Conservation (phyloP, 1,284 basidiomycete species). For the Pseudozyma hubeiensis region DNA sequence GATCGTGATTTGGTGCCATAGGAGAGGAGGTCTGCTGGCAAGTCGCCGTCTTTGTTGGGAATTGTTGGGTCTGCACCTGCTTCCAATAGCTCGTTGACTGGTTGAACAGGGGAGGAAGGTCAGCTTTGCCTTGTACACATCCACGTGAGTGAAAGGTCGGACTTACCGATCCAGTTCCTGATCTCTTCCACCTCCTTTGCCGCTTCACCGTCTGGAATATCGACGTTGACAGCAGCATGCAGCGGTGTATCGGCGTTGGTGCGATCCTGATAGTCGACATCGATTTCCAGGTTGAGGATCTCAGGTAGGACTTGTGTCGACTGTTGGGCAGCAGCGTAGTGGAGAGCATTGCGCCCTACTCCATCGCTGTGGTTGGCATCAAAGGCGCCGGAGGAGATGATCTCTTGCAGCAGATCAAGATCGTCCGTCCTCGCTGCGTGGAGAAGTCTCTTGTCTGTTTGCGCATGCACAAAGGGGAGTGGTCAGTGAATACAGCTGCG, state of each 20-base stretch:
- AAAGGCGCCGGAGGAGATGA: slow-evolving; percentile 49
- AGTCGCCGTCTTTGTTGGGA: slow-evolving; percentile 59
- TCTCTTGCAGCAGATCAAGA: slow-evolving; percentile 53
- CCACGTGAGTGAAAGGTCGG: neutral
- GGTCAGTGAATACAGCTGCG: neutral
- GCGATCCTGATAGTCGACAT: slow-evolving; percentile 83
- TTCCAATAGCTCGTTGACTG: slow-evolving; percentile 63
- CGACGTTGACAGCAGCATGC: slow-evolving; percentile 79
- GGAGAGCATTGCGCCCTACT: slow-evolving; percentile 64
- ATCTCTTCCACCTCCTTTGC: slow-evolving; percentile 74
- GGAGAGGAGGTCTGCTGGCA: slow-evolving; percentile 55
- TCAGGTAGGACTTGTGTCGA: slow-evolving; percentile 56
- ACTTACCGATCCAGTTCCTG: slow-evolving; percentile 72
- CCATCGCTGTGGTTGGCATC: slow-evolving; percentile 63
- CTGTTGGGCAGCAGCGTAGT: slow-evolving; percentile 58
- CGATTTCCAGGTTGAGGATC: slow-evolving; percentile 73
- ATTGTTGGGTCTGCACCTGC: slow-evolving; percentile 61
- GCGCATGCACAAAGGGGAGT: neutral
- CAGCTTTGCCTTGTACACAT: neutral
- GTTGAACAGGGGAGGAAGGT: neutral
- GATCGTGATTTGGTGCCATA: slow-evolving; percentile 51
- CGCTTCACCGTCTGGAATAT: slow-evolving; percentile 36
- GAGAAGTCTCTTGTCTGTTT: slow-evolving; percentile 56
- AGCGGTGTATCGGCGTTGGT: slow-evolving; percentile 82
- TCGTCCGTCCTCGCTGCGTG: slow-evolving; percentile 63